A percentile compares a stretch with the other conserved stretches of the same genome.
Evolutionary conservation across 306 rosid genomes (phyloP).

Genomic region (Ziziphus jujuba): DNA sequence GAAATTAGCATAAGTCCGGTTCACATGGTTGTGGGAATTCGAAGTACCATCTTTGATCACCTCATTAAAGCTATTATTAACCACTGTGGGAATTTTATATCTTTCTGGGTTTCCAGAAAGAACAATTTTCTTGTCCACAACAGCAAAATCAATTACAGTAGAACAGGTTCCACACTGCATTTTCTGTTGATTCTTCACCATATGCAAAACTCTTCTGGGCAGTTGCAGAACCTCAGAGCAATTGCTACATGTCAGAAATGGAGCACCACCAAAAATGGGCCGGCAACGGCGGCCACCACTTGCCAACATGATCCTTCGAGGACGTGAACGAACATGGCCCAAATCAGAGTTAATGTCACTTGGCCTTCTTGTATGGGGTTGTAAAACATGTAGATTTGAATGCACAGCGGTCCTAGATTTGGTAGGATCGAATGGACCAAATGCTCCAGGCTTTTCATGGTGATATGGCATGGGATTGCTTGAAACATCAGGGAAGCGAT

Average conservation of each 20-base stretch:
- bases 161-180: constrained; percentile 85
- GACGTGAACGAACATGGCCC: constrained; percentile 40
- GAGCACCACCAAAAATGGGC: constrained; percentile 90
- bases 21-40: constrained; percentile 41
- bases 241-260: constrained; percentile 74
- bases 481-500: constrained; percentile 51
- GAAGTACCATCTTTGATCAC: constrained; percentile 34
- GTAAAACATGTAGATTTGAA: constrained; percentile 45
- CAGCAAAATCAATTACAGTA: constrained; percentile 47
- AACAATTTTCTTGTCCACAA: constrained; percentile 60
- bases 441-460: constrained; percentile 49
- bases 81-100: constrained; percentile 31
- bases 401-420: constrained; percentile 50
- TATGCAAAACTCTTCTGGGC: constrained; percentile 56
- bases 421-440: constrained; percentile 50
- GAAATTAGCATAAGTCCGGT: constrained; percentile 52
- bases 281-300: constrained; percentile 47
- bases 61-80: constrained; percentile 36
- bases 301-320: constrained; percentile 52
- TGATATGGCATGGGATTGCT: constrained; percentile 55
- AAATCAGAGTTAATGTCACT: constrained; percentile 52
- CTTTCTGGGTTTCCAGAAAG: constrained; percentile 49
- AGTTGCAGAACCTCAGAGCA: constrained; percentile 88
- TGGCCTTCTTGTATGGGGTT: constrained; percentile 60
- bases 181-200: constrained; percentile 53